Conservation (phyloP, 2,329 filamentous ascomycete species). For the Fusarium poae region DNA sequence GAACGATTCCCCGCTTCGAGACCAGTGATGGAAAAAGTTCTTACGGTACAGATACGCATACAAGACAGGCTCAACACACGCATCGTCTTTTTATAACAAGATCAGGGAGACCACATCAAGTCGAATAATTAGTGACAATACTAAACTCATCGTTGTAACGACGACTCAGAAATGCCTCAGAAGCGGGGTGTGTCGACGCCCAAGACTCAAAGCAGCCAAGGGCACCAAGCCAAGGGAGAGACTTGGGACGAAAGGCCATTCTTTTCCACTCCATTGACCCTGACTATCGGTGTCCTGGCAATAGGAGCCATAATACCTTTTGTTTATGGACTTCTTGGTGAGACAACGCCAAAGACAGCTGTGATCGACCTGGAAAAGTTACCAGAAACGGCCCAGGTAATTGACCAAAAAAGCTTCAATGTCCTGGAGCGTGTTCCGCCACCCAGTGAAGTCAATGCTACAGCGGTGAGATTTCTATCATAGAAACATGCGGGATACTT, state of each 20-base stretch:
- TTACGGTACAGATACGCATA: background rate
- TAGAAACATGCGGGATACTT: rapidly evolving
- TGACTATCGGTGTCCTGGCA: slow-evolving; percentile 13
- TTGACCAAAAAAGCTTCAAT: slow-evolving; percentile 44
- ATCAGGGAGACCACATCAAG: rapidly evolving
- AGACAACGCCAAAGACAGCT: background rate
- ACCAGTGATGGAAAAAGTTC: background rate
- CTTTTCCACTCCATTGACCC: background rate
- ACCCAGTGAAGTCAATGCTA: slow-evolving; percentile 33
- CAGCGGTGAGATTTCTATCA: slow-evolving; percentile 19
- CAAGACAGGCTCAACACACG: background rate
- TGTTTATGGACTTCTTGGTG: slow-evolving; percentile 3
- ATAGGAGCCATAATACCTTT: slow-evolving; percentile 7
- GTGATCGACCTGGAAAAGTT: background rate
- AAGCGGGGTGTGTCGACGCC: slow-evolving; percentile 23
- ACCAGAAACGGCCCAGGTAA: slow-evolving; percentile 39
- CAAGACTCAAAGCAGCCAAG: background rate
- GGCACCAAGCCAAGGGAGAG: background rate
- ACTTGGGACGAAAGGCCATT: background rate
- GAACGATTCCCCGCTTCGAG: background rate
- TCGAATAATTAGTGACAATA: background rate
- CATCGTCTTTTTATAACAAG: background rate
- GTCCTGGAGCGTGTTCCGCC: slow-evolving; percentile 38
- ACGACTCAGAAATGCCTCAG: slow-evolving; percentile 6
- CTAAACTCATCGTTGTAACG: background rate